phyloP scores from a whole-genome alignment of 257 asterid genomes.

The Apocynum venetum region DNA sequence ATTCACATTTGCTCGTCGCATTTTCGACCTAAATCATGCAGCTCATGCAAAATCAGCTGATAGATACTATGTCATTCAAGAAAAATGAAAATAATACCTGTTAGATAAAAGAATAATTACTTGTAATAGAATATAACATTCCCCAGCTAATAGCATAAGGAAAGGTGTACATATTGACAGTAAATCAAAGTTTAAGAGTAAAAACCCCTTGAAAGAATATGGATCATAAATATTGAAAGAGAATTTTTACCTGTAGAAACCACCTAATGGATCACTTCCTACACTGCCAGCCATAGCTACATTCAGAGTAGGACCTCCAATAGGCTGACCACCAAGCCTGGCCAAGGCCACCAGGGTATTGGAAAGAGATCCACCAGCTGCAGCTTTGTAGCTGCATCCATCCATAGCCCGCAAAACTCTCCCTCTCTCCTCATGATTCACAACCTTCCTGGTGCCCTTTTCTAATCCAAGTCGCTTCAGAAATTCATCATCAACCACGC shows the following conservation, averaged over 20 bases:
- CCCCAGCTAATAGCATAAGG: too few species aligned
- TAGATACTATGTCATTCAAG: background rate
- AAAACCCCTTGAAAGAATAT: background rate
- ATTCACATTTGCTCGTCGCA: slow-evolving; percentile 82
- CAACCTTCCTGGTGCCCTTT: slow-evolving; percentile 89
- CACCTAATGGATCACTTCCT: slow-evolving; percentile 96
- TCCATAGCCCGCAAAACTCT: slow-evolving; percentile 90
- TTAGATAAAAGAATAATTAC: background rate
- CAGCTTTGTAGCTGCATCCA: slow-evolving; percentile 96
- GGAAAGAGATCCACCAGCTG: slow-evolving; percentile 99
- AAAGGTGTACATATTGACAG: background rate
- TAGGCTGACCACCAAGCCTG: slow-evolving; percentile 76
- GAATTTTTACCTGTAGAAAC: slow-evolving; percentile 64
- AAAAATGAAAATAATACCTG: background rate
- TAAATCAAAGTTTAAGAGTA: background rate
- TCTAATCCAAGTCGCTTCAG: slow-evolving; percentile 63
- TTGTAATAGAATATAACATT: background rate
- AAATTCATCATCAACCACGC: slow-evolving; percentile 77
- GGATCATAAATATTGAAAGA: background rate
- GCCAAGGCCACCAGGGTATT: slow-evolving; percentile 94
- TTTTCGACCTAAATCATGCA: slow-evolving; percentile 59
- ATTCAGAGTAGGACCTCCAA: slow-evolving; percentile 67
- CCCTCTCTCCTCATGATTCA: slow-evolving; percentile 94
- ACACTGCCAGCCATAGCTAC: slow-evolving; percentile 94
- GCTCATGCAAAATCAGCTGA: background rate